Evolutionary conservation across 2,329 filamentous ascomycete genomes (phyloP), one percentile per base, ranked within the genome.

Genomic region (Aspergillus fumigatiaffinis): DNA sequence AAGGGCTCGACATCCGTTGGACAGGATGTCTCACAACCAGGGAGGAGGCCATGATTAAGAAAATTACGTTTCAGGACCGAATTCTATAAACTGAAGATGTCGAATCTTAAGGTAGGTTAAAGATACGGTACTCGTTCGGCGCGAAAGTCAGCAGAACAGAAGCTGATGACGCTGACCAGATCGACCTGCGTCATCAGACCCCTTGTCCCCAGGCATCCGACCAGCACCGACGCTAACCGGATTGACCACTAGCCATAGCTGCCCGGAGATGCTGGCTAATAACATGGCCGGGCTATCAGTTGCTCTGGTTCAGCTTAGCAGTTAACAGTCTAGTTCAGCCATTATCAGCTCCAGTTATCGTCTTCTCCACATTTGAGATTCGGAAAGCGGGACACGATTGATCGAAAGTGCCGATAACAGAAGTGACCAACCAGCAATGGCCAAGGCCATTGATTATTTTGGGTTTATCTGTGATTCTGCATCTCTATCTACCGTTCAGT

Each of bases 1-100:
- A 76, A 12, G 78, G 78, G 53, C 77, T 79, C 29, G 66, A 51
- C 14, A 79, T 62, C 53, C 73, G 63, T 60, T 80, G 79, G 14
- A 80, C 66, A 6, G 77, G 77, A 59, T 80, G 78, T 51, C 66
- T 69, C 9, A 60, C 46, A 42, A 71, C 54, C 4, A 76, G 59
- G n/a, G 53, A 55, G 14, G 53, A 21, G 21, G 50, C 55, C 60
- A 61, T 59, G 50, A 44, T 29, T 47, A 50, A 54, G 25, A 42
- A 50, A 57, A 50, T 32, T 26, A 28, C 42, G 50, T 46, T 54
- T 51, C 42, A 53, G n/a, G 26, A 23, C 21, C 17, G 21, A 38
- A 38, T 3, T n/a, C 14, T 38, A 38, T 17, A 7, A 38, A 38
- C 6, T 17, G 32, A 38, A 17, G 32, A 38, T 38, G 14, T 7